These are phyloP conservation scores for Craspedostauros australis DNA, from an alignment of 108 stramenopile genomes.

Conservation along the genomic window DNA sequence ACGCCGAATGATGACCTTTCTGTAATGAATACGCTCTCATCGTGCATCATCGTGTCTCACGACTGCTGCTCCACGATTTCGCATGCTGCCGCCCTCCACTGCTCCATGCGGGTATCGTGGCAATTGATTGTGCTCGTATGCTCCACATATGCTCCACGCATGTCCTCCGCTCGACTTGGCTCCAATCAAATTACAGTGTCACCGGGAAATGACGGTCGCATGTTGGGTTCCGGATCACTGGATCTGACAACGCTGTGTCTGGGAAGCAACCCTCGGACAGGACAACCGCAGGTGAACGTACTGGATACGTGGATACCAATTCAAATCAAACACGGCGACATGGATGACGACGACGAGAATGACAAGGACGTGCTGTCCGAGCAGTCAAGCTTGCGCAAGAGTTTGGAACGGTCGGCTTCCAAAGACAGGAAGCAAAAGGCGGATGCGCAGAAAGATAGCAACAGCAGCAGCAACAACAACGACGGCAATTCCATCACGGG, in stretches of 20 bases:
- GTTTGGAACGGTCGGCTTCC: background rate
- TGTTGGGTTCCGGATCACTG: slow-evolving; percentile 57
- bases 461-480: slow-evolving; percentile 3
- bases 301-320: slow-evolving; percentile 68
- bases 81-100: too few relatives aligned
- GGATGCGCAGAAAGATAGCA: background rate
- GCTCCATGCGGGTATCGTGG: too few relatives aligned
- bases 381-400: slow-evolving; percentile 1
- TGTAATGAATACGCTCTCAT: too few relatives aligned
- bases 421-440: background rate
- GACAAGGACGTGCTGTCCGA: background rate
- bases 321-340: background rate
- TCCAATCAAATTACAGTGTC: too few relatives aligned
- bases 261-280: slow-evolving; percentile 38
- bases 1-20: too few relatives aligned
- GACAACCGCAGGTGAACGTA: slow-evolving; percentile 37
- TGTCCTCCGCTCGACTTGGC: too few relatives aligned
- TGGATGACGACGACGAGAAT: background rate
- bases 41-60: too few relatives aligned
- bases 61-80: too few relatives aligned
- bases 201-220: slow-evolving; percentile 40
- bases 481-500: slow-evolving; percentile 18
- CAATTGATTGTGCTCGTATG: too few relatives aligned
- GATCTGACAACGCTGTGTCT: slow-evolving; percentile 64
- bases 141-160: too few relatives aligned